These are phyloP conservation scores for Endothia cerciana DNA, from an alignment of 2,329 filamentous ascomycete species.

Conservation along the genomic window DNA sequence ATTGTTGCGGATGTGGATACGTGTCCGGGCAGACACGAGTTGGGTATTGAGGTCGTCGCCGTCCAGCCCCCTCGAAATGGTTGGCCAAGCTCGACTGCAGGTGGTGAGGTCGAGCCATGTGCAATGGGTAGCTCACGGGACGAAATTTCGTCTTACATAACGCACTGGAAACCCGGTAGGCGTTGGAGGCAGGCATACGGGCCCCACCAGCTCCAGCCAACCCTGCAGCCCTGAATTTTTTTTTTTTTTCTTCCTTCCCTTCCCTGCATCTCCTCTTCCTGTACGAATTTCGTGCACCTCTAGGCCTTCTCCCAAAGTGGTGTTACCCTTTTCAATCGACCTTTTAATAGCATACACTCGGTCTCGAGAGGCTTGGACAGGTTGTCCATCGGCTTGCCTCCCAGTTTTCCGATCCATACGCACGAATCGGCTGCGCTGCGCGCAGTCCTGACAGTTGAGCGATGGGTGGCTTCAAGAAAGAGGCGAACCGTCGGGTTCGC, in stretches of 20 bases:
- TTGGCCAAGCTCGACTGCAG: neutral
- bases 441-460: slow-evolving; percentile 22
- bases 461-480: slow-evolving; percentile 94
- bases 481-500: slow-evolving; percentile 78
- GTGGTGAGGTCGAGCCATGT: slow-evolving; percentile 12
- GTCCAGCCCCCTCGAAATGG: slow-evolving; percentile 19
- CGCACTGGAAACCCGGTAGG: slow-evolving; percentile 4
- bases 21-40: neutral
- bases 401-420: neutral
- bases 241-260: slow-evolving; percentile 19
- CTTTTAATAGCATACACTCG: neutral
- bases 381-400: neutral
- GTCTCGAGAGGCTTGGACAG: slow-evolving; percentile 9
- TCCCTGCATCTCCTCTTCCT: slow-evolving; percentile 20
- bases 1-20: neutral
- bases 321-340: slow-evolving; percentile 33
- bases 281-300: slow-evolving; percentile 24
- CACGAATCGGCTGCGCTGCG: neutral
- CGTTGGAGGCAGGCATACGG: slow-evolving; percentile 10
- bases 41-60: neutral
- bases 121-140: slow-evolving; percentile 12
- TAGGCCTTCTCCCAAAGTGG: slow-evolving; percentile 32
- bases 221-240: slow-evolving; percentile 26
- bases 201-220: slow-evolving; percentile 21
- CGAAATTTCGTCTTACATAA: slow-evolving; percentile 18